phyloP scores from a whole-genome alignment of 768 basidiomycete species.

The Mrakia blollopis region DNA sequence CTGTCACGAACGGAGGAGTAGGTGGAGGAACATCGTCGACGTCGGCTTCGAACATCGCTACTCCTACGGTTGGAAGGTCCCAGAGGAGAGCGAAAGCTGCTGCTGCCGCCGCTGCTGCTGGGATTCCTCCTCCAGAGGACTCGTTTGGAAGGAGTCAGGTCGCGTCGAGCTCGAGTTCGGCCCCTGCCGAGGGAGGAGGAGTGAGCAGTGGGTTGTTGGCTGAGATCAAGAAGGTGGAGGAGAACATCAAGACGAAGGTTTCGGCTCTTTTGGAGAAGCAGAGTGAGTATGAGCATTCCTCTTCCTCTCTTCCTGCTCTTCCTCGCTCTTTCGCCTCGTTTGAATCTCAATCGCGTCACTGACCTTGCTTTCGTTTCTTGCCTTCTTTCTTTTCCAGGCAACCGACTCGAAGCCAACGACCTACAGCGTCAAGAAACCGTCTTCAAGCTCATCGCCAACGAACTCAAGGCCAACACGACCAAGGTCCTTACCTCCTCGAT shows the following conservation, averaged over 20 bases:
- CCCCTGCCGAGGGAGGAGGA: background rate
- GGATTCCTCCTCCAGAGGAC: background rate
- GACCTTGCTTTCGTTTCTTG: background rate
- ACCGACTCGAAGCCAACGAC: conserved; percentile 21
- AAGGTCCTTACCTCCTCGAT: conserved; percentile 9
- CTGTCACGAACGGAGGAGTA: background rate
- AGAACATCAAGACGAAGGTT: conserved; percentile 5
- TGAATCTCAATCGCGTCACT: background rate
- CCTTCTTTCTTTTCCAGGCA: background rate
- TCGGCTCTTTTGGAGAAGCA: conserved; percentile 19
- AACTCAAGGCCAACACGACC: conserved; percentile 23
- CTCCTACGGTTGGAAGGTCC: background rate
- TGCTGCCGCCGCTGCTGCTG: background rate
- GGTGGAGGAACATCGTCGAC: background rate
- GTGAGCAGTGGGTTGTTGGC: conserved; percentile 10
- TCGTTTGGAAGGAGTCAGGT: background rate
- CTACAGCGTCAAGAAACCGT: conserved; percentile 24
- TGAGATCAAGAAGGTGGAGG: conserved; percentile 21
- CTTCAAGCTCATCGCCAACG: conserved; percentile 20
- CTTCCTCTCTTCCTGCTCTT: background rate
- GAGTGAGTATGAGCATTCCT: conserved; percentile 3
- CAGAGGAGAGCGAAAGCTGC: conserved; percentile 2
- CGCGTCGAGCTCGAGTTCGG: background rate
- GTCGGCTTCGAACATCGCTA: background rate
- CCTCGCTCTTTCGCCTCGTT: background rate